Evolutionary conservation across 768 basidiomycete genomes (phyloP), one percentile per base, ranked within the genome.

Genomic region (Mycena olivaceomarginata): DNA sequence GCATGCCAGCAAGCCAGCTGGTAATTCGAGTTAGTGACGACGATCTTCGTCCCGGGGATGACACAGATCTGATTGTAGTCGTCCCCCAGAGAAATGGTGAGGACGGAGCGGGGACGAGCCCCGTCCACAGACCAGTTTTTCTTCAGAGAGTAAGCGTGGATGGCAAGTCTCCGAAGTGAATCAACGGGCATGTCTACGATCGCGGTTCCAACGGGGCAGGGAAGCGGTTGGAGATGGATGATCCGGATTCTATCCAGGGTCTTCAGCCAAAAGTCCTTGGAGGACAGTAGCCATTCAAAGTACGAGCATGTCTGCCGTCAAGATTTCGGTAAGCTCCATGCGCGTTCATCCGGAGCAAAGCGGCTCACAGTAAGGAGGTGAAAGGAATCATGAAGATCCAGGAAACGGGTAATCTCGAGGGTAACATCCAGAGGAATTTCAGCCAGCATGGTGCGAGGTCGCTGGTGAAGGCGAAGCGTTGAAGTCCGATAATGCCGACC

Each of bases 211-310:
- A n/a, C 5, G 13, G 65, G 70, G 46, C 57, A 72, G 1, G 76
- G 70, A 0, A 68, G 43, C 3, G 70, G 76, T 16, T 67, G 70
- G 45, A 40, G 59, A 45, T 77, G 59, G 5, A 62, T 67, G 5
- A 16, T 31, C 18, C 45, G 65, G 5, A 69, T 51, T 12, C 68
- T 40, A 18, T 65, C 16, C 43, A 77, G 62, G 5, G 71, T 45
- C n/a, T 77, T 72, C 41, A 73, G 46, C 71, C 71, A 77, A 46
- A 77, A 68, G 41, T 77, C 71, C n/a, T 73, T 72, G 7, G 39
- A 15, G 16, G 51, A 72, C 18, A 37, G 9, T 11, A 77, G 70
- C 15, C 40, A 22, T 25, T 43, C 13, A n/a, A 77, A 64, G 37
- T 67, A 12, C 13, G 62, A 59, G 70, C 70, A 76, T 2, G 63